These are phyloP conservation scores for Coemansia pectinata DNA, from an alignment of 192 early-diverging fungal species.

Conservation along the genomic window DNA sequence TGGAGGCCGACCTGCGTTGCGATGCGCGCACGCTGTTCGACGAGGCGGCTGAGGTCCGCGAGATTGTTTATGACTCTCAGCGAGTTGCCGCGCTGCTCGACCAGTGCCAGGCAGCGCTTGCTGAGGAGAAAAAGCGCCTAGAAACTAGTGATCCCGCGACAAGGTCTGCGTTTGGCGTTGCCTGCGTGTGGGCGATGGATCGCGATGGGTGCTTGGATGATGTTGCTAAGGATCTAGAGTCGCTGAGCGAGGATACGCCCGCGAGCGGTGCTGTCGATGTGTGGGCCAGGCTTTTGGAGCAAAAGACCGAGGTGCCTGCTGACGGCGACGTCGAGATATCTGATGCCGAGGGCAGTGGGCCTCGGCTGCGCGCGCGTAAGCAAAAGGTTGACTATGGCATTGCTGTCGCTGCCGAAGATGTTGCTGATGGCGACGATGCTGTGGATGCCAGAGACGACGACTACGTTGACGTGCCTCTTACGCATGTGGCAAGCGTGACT, in stretches of 20 bases:
- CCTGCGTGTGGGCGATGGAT: slow-evolving; percentile 34
- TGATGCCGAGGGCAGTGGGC: slow-evolving; percentile 16
- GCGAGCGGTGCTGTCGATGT: slow-evolving; percentile 9
- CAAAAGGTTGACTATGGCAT: slow-evolving; percentile 34
- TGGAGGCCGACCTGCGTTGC: slow-evolving; percentile 77
- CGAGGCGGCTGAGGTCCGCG: slow-evolving; percentile 56
- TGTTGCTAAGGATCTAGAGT: background rate
- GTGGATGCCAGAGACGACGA: slow-evolving; percentile 10
- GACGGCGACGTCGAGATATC: background rate
- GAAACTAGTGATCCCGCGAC: background rate
- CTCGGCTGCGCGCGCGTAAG: slow-evolving; percentile 29
- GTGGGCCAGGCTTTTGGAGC: slow-evolving; percentile 21
- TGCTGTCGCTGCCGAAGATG: background rate
- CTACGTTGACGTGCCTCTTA: background rate
- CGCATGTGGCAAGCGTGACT: background rate
- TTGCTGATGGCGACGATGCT: slow-evolving; percentile 5
- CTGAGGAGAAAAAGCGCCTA: background rate
- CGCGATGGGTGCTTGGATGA: background rate
- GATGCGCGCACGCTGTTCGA: slow-evolving; percentile 80
- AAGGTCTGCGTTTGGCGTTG: slow-evolving; percentile 15
- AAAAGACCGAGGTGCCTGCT: background rate
- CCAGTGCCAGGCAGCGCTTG: slow-evolving; percentile 22
- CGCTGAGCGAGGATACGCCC: background rate
- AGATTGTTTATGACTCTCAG: slow-evolving; percentile 24
- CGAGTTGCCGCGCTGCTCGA: slow-evolving; percentile 20